Evolutionary conservation across 2,329 filamentous ascomycete genomes (phyloP), one percentile per base, ranked within the genome.

Genomic region (Penicillium sp.): DNA sequence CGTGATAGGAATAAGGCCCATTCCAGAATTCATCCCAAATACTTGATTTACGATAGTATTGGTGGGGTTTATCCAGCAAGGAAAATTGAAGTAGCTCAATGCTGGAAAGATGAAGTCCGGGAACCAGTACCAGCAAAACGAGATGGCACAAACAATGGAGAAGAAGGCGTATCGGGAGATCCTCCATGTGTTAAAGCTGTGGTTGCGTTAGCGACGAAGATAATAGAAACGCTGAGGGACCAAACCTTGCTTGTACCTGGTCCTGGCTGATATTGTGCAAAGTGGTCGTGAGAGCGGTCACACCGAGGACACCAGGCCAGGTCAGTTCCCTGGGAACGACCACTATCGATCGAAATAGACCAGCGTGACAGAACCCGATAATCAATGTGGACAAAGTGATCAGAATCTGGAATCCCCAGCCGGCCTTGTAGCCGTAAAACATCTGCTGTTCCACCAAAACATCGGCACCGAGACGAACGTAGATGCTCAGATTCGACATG

Each of bases 331-430:
- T 83, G 3, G 70, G 70, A 23, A 60, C 57, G 0, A 73, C 69
- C 3, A 87, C 68, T 53, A 85, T 84, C 52, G 80, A 80, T 36
- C 84, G 79, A 73, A 87, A 79, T 55, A 87, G 78, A 1, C 85
- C 85, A 0, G 85, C 85, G 10, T 65, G 51, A 20, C 58, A 60
- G 46, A 87, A 85, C 0, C 86, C 84, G 58, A 87, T 86, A 0
- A 85, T 82, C 10, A 87, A 75, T n/a, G 83, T 84, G 62, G 87
- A 86, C 2, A 84, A 84, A 3, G 83, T 86, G 9, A 89, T 75
- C 7, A 67, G 52, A 13, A 68, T 61, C 44, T 64, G 56, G 12
- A 67, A 65, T 2, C 60, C 59, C 55, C 64, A 67, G 21, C 63
- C 63, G 2, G 64, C 58, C 8, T 56, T 49, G 9, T 62, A 63